Evolutionary conservation across 352 stramenopile genomes (phyloP).

Genomic region (Pythium phragmitis): DNA sequence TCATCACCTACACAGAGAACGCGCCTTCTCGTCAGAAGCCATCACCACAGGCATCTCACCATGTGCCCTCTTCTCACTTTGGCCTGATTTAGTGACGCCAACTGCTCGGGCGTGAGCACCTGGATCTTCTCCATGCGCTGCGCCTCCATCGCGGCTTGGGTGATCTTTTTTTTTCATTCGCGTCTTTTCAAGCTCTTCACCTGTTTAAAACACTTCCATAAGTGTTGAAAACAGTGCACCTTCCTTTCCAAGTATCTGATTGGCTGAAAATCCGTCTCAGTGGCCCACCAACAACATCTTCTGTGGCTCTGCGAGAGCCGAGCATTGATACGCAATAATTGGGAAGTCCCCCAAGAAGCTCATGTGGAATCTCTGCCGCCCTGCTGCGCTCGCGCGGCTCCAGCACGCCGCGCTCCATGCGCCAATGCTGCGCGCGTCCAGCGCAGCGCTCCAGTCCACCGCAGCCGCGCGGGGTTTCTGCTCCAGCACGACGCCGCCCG

Average conservation of each 20-base stretch:
- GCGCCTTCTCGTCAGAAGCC: not conserved
- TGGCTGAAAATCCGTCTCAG: slow-evolving; percentile 11
- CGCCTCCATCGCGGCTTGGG: not conserved
- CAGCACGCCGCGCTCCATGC: slow-evolving; percentile 24
- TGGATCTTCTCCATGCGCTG: slow-evolving; percentile 45
- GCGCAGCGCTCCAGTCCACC: slow-evolving; percentile 17
- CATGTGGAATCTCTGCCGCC: slow-evolving; percentile 64
- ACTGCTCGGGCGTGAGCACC: slow-evolving; percentile 59
- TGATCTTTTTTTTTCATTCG: not conserved
- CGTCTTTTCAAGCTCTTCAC: slow-evolving; percentile 3
- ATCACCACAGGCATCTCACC: not conserved
- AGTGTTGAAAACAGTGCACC: slow-evolving; percentile 6
- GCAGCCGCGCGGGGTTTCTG: not conserved
- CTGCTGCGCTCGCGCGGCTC: slow-evolving; percentile 45
- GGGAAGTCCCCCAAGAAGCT: not conserved
- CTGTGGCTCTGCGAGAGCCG: slow-evolving; percentile 10
- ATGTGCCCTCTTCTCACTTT: slow-evolving; percentile 35
- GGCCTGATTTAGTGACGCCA: slow-evolving; percentile 64
- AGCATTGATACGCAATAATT: slow-evolving; percentile 22
- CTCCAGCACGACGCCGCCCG: slow-evolving; percentile 2
- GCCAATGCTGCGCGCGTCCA: slow-evolving; percentile 18
- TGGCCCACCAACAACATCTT: slow-evolving; percentile 15
- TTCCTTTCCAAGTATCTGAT: not conserved
- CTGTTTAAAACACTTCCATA: slow-evolving; percentile 16
- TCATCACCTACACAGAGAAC: slow-evolving; percentile 48